phyloP scores from a whole-genome alignment of 2,329 filamentous ascomycete species.

The Didymosphaeria variabile region DNA sequence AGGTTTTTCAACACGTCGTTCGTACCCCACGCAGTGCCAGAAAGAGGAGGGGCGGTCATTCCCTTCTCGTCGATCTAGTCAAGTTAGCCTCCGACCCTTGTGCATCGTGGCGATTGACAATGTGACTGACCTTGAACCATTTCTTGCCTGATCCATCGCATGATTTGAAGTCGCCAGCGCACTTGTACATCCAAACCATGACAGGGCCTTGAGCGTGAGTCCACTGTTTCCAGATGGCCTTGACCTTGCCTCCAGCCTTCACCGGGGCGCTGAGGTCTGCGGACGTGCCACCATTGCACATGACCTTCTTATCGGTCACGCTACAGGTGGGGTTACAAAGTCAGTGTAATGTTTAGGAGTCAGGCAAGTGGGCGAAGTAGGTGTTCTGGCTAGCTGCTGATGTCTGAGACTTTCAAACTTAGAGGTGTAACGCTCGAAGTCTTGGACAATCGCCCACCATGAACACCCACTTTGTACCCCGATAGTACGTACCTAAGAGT shows the following conservation, averaged over 20 bases:
- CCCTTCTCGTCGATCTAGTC: conserved; percentile 59
- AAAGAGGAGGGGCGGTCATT: conserved; percentile 57
- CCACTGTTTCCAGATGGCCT: conserved; percentile 66
- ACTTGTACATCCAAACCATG: conserved; percentile 65
- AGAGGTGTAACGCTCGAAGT: too few species aligned
- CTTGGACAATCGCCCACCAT: too few species aligned
- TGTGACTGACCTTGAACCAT: conserved; percentile 63
- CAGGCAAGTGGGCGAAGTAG: too few species aligned
- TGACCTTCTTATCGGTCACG: conserved; percentile 60
- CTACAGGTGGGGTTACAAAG: conserved; percentile 59
- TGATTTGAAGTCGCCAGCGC: conserved; percentile 56
- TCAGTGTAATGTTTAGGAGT: too few species aligned
- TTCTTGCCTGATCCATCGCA: conserved; percentile 62
- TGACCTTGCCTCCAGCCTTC: conserved; percentile 60
- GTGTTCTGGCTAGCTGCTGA: too few species aligned
- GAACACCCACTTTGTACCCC: too few species aligned
- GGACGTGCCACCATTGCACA: conserved; percentile 62
- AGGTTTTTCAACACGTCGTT: conserved; percentile 58
- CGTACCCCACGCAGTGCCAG: conserved; percentile 60
- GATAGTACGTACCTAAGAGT: conserved; percentile 48
- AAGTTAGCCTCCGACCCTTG: not conserved
- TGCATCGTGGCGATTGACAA: not conserved
- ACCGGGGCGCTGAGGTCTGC: conserved; percentile 56
- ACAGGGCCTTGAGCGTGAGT: conserved; percentile 67
- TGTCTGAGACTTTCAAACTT: too few species aligned